Evolutionary conservation across 352 stramenopile species (phyloP).

Genomic region (Phytophthora kernoviae): DNA sequence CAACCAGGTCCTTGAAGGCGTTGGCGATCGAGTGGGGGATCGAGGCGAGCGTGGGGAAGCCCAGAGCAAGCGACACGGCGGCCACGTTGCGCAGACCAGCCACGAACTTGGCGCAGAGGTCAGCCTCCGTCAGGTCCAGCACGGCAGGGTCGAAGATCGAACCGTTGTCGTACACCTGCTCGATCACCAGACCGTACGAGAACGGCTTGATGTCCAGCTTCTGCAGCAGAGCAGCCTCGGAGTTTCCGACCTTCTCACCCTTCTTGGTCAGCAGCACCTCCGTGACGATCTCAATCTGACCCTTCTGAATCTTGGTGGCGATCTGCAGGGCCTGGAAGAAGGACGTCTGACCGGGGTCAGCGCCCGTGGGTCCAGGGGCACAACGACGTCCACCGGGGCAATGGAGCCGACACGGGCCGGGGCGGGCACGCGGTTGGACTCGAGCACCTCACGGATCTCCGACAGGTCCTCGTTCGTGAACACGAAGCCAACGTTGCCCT

Average conservation of each 20-base stretch:
- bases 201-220: slow-evolving; percentile 99
- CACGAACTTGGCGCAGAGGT: slow-evolving; percentile 97
- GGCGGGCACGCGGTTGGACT: slow-evolving; percentile 94
- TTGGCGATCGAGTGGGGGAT: slow-evolving; percentile 99
- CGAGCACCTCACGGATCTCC: slow-evolving; percentile 89
- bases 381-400: slow-evolving; percentile 96
- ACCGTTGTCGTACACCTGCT: slow-evolving; percentile 98
- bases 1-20: slow-evolving; percentile 98
- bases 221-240: slow-evolving; percentile 97
- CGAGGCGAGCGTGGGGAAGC: slow-evolving; percentile 97
- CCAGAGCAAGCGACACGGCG: slow-evolving; percentile 94
- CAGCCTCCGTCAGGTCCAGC: slow-evolving; percentile 98
- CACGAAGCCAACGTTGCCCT: slow-evolving; percentile 99
- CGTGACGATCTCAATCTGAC: slow-evolving; percentile 99
- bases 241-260: slow-evolving; percentile 98
- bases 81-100: slow-evolving; percentile 94
- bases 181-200: slow-evolving; percentile 98
- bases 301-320: slow-evolving; percentile 99
- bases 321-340: slow-evolving; percentile 99
- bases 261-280: slow-evolving; percentile 95
- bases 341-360: slow-evolving; percentile 98
- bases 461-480: slow-evolving; percentile 99
- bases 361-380: slow-evolving; percentile 97
- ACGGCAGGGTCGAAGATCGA: slow-evolving; percentile 99
- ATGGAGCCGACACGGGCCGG: slow-evolving; percentile 96